Evolutionary conservation across 768 basidiomycete species (phyloP), one percentile per base, ranked within the genome.

Genomic region (Dendrothele bispora): DNA sequence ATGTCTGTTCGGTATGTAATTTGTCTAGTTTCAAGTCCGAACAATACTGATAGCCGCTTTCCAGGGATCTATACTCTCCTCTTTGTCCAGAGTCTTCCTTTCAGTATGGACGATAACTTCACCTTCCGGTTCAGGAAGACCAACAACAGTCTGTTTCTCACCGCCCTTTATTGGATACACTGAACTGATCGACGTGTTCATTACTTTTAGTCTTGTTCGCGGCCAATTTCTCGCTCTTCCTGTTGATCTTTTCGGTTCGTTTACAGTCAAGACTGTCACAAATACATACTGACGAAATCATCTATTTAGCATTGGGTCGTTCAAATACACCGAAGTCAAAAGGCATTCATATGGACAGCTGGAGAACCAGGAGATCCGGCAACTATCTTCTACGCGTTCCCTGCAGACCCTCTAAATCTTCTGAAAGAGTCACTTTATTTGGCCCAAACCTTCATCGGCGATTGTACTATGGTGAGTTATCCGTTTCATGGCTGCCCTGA

Each of bases 241-340:
- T 43, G 26, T 20, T 43, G 12, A 43, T 43, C 6, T 30, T 20
- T 5, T 25, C 42, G 20, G 42, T 43, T 21, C n/a, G 42, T 43
- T n/a, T n/a, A n/a, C n/a, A n/a, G n/a, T n/a, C n/a, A n/a, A n/a
- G n/a, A n/a, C n/a, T n/a, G n/a, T n/a, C n/a, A n/a, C n/a, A n/a
- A n/a, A n/a, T n/a, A n/a, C n/a, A n/a, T n/a, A n/a, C n/a, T n/a
- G n/a, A n/a, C n/a, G n/a, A n/a, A n/a, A n/a, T n/a, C n/a, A n/a
- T n/a, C n/a, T n/a, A 43, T 43, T 12, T 26, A 43, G 42, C 42
- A 43, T 30, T 43, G 42, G 42, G 42, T 43, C 11, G 42, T 43
- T n/a, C 42, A 43, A 14, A 43, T 43, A 15, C 15, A 28, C 5
- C 42, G 42, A 2, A 30, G 42, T 43, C 42, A 43, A 17, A 15